Evolutionary conservation across 768 basidiomycete genomes (phyloP).

Genomic region (Boletus tylopilopsis): DNA sequence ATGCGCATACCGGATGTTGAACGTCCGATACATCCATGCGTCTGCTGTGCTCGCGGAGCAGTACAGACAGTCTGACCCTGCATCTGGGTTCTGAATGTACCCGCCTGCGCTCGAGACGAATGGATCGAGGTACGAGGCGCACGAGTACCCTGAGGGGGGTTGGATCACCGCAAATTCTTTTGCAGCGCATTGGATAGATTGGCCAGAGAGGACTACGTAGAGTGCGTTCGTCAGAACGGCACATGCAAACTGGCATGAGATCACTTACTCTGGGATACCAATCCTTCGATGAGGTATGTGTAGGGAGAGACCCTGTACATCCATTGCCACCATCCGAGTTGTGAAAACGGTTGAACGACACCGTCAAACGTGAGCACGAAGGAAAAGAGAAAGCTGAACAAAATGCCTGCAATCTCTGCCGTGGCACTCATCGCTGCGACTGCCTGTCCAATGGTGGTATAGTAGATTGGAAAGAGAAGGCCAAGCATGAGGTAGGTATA

Average conservation of each 20-base stretch:
- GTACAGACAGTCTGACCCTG: conserved; percentile 41
- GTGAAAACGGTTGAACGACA: conserved; percentile 59
- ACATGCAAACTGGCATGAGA: no score
- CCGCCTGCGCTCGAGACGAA: conserved; percentile 44
- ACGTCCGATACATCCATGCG: conserved; percentile 37
- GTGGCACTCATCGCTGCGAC: conserved; percentile 60
- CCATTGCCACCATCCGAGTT: conserved; percentile 70
- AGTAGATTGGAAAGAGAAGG: conserved; percentile 56
- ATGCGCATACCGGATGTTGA: conserved; percentile 59
- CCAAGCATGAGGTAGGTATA: conserved; percentile 55
- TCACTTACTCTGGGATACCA: conserved; percentile 43
- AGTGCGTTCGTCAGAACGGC: not conserved
- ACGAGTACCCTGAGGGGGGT: conserved; percentile 45
- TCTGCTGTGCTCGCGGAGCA: conserved; percentile 61
- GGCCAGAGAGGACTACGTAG: conserved; percentile 41
- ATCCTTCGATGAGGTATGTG: conserved; percentile 53
- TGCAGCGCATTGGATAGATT: conserved; percentile 50
- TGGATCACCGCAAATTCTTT: conserved; percentile 58
- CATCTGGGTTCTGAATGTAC: conserved; percentile 42
- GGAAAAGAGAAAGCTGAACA: conserved; percentile 57
- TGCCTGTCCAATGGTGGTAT: conserved; percentile 57
- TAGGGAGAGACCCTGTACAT: conserved; percentile 58
- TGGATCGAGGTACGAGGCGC: conserved; percentile 40
- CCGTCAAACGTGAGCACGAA: conserved; percentile 69
- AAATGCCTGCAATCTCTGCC: conserved; percentile 54